phyloP scores from a whole-genome alignment of 1,284 basidiomycete genomes.

The Irpex rosettiformis region DNA sequence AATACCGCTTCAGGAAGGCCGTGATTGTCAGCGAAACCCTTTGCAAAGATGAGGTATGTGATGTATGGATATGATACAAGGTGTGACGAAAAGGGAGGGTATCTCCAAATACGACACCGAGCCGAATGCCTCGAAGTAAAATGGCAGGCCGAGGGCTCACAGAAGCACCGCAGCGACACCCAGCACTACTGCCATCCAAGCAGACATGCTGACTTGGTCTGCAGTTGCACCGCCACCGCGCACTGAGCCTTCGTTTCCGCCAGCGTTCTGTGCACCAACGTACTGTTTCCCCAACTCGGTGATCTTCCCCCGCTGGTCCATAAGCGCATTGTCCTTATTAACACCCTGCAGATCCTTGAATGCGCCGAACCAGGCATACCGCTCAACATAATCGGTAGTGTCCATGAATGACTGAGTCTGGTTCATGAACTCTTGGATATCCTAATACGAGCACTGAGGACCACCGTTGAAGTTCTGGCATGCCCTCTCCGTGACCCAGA shows the following conservation, averaged over 20 bases:
- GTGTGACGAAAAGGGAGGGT: no score
- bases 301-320: constrained; percentile 28
- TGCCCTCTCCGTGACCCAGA: constrained; percentile 45
- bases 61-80: no score
- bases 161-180: not conserved
- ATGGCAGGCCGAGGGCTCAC: no score
- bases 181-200: not conserved
- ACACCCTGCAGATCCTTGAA: constrained; percentile 34
- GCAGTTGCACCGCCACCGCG: not conserved
- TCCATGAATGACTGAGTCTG: constrained; percentile 40
- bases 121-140: no score
- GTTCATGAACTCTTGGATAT: constrained; percentile 38
- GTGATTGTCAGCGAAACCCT: no score
- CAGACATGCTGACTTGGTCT: not conserved
- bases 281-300: constrained; percentile 32
- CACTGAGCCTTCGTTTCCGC: not conserved
- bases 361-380: constrained; percentile 46
- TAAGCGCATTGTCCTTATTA: constrained; percentile 30
- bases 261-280: constrained; percentile 21
- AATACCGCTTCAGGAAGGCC: no score
- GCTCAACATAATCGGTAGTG: constrained; percentile 37
- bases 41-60: no score
- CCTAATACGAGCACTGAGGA: constrained; percentile 32
- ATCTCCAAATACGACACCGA: no score
- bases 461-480: constrained; percentile 35